These are phyloP conservation scores for sweet orange (Citrus sinensis) DNA, from an alignment of 345 rosid genomes.

Conservation along the genomic window DNA sequence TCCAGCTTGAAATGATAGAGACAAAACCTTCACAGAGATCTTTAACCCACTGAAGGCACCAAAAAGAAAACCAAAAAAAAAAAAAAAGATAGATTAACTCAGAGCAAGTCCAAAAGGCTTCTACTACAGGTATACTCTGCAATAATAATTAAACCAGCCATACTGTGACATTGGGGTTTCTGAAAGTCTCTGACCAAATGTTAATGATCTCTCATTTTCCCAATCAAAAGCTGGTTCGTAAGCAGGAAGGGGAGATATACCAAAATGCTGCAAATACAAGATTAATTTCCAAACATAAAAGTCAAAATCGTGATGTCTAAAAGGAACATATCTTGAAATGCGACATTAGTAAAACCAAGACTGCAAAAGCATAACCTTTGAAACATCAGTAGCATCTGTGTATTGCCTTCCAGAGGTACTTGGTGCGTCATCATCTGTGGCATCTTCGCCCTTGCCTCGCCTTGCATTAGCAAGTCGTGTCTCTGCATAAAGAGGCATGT, in stretches of 20 bases:
- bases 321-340: background rate
- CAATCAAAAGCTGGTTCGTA: constrained; percentile 99
- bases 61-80: background rate
- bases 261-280: constrained; percentile 65
- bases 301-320: background rate
- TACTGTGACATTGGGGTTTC: constrained; percentile 63
- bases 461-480: constrained; percentile 76
- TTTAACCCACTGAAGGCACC: constrained; percentile 70
- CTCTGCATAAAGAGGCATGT: constrained; percentile 41
- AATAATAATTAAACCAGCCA: constrained; percentile 52
- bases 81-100: background rate
- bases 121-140: background rate
- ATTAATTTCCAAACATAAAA: constrained; percentile 1
- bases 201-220: constrained; percentile 93
- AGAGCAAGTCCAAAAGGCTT: background rate
- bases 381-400: constrained; percentile 38
- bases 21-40: constrained; percentile 88
- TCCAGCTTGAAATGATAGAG: constrained; percentile 88
- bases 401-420: constrained; percentile 81
- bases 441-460: constrained; percentile 56
- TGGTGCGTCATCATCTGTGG: constrained; percentile 65
- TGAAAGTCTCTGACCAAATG: constrained; percentile 87
- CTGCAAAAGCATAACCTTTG: constrained; percentile 39
- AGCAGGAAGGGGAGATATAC: constrained; percentile 90
- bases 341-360: background rate